These are phyloP conservation scores for Fraxinus velutina DNA, from an alignment of 305 asterid genomes.

Conservation along the genomic window DNA sequence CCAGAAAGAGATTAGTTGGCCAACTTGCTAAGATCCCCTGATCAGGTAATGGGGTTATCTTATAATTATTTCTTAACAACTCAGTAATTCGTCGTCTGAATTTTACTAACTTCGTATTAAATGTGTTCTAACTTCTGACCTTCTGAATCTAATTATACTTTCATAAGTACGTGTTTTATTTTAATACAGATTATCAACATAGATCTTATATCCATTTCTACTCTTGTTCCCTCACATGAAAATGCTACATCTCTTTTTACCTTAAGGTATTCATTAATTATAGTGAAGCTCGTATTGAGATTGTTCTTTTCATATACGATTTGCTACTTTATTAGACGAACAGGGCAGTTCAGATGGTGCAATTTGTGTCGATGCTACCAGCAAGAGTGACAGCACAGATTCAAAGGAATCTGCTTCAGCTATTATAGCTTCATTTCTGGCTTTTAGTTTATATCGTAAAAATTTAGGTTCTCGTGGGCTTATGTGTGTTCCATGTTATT, in stretches of 20 bases:
- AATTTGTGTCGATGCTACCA: not conserved
- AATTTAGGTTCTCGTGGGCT: not conserved
- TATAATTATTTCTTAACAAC: not conserved
- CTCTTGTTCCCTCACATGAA: not conserved
- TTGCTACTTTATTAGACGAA: not conserved
- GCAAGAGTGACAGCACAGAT: not conserved
- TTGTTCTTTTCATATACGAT: not conserved
- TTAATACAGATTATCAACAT: not conserved
- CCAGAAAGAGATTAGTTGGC: not conserved
- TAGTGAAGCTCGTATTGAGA: not conserved
- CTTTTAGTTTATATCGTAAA: not conserved
- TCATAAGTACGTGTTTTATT: not conserved
- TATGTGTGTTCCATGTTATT: not conserved
- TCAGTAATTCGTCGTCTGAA: not conserved
- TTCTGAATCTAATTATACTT: not conserved
- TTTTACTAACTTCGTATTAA: not conserved
- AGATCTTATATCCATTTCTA: not conserved
- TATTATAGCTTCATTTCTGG: not conserved
- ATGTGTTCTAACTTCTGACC: not conserved
- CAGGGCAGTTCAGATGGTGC: not conserved
- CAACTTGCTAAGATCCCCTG: not conserved
- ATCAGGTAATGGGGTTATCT: not conserved
- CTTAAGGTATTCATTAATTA: not conserved
- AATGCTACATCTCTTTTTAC: not conserved
- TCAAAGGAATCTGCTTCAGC: not conserved